phyloP scores from a whole-genome alignment of 2,329 filamentous ascomycete species.

The Fusarium euwallaceae region DNA sequence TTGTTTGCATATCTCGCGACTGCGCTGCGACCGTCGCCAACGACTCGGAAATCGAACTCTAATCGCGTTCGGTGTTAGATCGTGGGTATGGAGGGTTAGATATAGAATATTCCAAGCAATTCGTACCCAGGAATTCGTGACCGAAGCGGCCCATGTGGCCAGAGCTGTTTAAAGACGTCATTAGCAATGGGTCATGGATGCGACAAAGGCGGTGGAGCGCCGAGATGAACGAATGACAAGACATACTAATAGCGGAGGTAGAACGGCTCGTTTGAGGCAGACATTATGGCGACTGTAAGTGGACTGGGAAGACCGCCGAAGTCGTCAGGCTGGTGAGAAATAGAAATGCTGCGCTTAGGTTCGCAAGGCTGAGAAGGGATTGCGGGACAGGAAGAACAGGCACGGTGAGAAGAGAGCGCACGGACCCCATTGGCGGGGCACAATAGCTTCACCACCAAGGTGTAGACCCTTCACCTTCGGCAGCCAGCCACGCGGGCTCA shows the following conservation, averaged over 20 bases:
- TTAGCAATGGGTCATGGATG: slow-evolving; percentile 16
- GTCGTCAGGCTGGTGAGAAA: slow-evolving; percentile 12
- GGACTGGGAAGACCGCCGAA: slow-evolving; percentile 5
- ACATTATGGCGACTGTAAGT: slow-evolving; percentile 62
- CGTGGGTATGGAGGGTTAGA: background rate
- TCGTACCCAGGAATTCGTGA: slow-evolving; percentile 92
- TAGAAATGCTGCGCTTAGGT: slow-evolving; percentile 14
- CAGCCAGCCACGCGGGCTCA: slow-evolving; percentile 16
- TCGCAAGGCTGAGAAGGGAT: slow-evolving; percentile 45
- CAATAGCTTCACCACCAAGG: slow-evolving; percentile 23
- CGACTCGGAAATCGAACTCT: slow-evolving; percentile 97
- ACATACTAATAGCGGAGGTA: slow-evolving; percentile 97
- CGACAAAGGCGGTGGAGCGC: background rate
- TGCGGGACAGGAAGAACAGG: slow-evolving; percentile 31
- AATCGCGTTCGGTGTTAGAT: slow-evolving; percentile 25
- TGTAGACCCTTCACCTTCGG: slow-evolving; percentile 27
- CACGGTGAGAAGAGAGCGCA: slow-evolving; percentile 28
- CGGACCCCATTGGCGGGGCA: slow-evolving; percentile 44
- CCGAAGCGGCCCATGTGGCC: slow-evolving; percentile 97
- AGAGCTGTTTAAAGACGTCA: slow-evolving; percentile 71
- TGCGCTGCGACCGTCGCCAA: slow-evolving; percentile 93
- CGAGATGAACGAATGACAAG: background rate
- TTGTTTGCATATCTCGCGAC: slow-evolving; percentile 98
- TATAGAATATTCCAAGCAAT: background rate
- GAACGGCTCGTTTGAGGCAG: slow-evolving; percentile 83